Evolutionary conservation across 1,284 basidiomycete species (phyloP), one percentile per base, ranked within the genome.

Genomic region (Nidula niveotomentosa): DNA sequence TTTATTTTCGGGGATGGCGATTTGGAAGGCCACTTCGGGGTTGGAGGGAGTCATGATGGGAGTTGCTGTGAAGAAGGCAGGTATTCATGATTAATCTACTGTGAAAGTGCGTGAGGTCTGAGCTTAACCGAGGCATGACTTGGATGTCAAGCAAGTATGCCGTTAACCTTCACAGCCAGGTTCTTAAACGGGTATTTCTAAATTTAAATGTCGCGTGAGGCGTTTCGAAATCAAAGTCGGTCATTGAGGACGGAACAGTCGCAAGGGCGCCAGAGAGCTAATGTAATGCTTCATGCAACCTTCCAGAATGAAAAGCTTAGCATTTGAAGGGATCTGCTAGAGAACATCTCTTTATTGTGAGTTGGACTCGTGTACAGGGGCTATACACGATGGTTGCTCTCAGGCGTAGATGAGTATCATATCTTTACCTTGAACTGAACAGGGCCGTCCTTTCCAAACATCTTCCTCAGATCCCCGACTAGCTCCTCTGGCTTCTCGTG

Each of bases 391-490:
- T 41, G 13, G 12, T 41, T 17, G 13, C 39, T 13, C 17, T 41
- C 39, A 4, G 39, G 12, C 6, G 13, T 41, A 12, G 39, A 12
- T 12, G 17, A 13, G 17, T 41, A 41, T 41, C 6, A 12, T 13
- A 17, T 4, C 39, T 41, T 17, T 17, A 41, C 13, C 39, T 41
- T 13, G 17, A 17, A 41, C 39, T 41, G 72, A 0, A 72, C 74
- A 52, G 68, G 69, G 0, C 75, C 74, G 10, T 62, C 66, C 54
- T 68, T 76, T 17, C 69, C 69, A 58, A 78, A 78, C 76, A 78
- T 77, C 52, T 66, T 69, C 36, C 70, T 66, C 17, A 78, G 53
- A 57, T 77, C 77, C 12, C 53, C 58, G 12, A 67, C 73, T 9
- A 78, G 59, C 4, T 68, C 65, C 2, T 64, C 52, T 2, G 75